Evolutionary conservation across 1,284 basidiomycete genomes (phyloP).

Genomic region (Spongiforma sp.): DNA sequence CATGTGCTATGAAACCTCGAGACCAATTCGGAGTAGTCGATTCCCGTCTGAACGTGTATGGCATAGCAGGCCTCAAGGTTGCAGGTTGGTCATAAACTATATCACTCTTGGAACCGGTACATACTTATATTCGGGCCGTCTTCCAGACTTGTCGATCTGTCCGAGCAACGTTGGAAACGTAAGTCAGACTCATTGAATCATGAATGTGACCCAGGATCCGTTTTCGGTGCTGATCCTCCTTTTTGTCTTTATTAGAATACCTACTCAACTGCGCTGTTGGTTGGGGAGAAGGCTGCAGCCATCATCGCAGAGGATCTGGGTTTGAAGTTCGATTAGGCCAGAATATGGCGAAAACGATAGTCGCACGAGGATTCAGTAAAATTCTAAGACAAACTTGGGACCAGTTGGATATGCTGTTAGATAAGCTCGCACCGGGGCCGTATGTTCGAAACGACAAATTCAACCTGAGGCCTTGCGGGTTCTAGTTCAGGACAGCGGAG

Average conservation of each 20-base stretch:
- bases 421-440: too few species aligned
- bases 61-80: constrained; percentile 34
- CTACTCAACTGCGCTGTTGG: constrained; percentile 33
- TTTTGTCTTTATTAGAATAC: constrained; percentile 28
- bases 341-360: too few species aligned
- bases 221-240: background rate
- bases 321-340: too few species aligned
- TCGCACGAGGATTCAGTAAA: too few species aligned
- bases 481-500: too few species aligned
- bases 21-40: constrained; percentile 36
- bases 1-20: constrained; percentile 33
- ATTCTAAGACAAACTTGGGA: too few species aligned
- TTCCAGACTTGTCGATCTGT: constrained; percentile 37
- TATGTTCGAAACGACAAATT: too few species aligned
- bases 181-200: constrained; percentile 6
- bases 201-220: too few species aligned
- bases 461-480: too few species aligned
- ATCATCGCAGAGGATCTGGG: constrained; percentile 36
- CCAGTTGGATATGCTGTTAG: too few species aligned
- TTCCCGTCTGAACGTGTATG: constrained; percentile 34
- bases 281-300: constrained; percentile 39
- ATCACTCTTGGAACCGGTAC: background rate
- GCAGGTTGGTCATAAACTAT: constrained; percentile 26
- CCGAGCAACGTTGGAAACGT: constrained; percentile 39
- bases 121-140: too few species aligned